Evolutionary conservation across 495 filamentous ascomycete genomes (phyloP), one percentile per base, ranked within the genome.

Genomic region (Daldinia childiae): DNA sequence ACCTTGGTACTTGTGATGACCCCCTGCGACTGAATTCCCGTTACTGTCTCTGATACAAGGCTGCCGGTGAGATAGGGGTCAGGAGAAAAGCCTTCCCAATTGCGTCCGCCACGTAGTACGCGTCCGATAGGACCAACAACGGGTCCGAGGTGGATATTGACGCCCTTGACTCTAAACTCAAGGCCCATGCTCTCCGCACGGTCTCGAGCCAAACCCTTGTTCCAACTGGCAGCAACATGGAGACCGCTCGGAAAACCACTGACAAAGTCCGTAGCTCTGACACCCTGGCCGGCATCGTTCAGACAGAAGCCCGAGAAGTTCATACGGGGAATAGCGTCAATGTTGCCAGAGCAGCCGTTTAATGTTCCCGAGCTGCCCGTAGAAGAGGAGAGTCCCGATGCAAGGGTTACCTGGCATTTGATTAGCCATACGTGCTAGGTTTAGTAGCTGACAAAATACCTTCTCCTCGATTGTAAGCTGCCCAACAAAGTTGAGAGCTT

Each of bases 381-480:
- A 6, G 76, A 76, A 14, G 76, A 76, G 21, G 57, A 39, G 29
- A 79, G 68, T 11, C 84, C 85, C 24, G 79, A 82, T 0, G 83
- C 83, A 51, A 87, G 78, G 29, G 79, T 80, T 15, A 79, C 82
- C 75, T 76, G 82, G 76, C 14, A 92, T 91, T 93, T 14, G 89
- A 90, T 70, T 63, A 26, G 15, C 62, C n/a, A 19, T 27, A 58
- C 68, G 48, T 73, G 58, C 36, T 52, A 74, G 8, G 24, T 15
- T 38, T 6, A 2, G 29, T 1, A 8, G 32, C 9, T 6, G 55
- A 14, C 3, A 2, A 32, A 30, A 78, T 85, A 97, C 91, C 85
- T 97, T 97, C 83, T 97, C 94, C 12, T 90, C 80, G 66, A 97
- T 80, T 0, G 93, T 97, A 76, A 97, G 83, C 78, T 93, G 88